A percentile compares a stretch with the other conserved stretches of the same genome.
Evolutionary conservation across 306 rosid species (phyloP).

Genomic region (Castanopsis chinensis): DNA sequence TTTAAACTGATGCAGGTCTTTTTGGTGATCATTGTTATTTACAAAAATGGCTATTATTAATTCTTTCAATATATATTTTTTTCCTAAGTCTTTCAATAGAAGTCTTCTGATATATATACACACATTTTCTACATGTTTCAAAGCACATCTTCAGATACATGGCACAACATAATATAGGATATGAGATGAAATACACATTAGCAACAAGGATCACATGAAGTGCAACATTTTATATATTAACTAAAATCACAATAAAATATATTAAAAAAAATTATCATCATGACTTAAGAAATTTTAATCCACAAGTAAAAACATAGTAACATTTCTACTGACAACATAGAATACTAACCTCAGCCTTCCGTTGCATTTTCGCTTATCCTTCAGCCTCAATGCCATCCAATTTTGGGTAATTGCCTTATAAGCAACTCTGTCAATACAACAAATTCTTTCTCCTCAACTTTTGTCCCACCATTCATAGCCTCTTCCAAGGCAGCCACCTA

Average conservation of each 20-base stretch:
- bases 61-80: no score
- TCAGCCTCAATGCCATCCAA: conserved; percentile 83
- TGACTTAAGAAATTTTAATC: neutral
- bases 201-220: neutral
- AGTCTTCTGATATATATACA: no score
- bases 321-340: conserved; percentile 1
- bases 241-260: neutral
- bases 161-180: neutral
- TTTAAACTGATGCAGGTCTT: neutral
- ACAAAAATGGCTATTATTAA: neutral
- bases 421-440: conserved; percentile 66
- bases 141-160: neutral
- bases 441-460: conserved; percentile 73
- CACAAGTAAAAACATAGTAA: neutral
- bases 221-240: neutral
- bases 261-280: neutral
- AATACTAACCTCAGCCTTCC: conserved; percentile 78
- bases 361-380: conserved; percentile 75
- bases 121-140: no score
- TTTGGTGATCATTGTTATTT: neutral
- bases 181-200: neutral
- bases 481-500: conserved; percentile 79
- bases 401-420: conserved; percentile 77
- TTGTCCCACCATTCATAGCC: conserved; percentile 65
- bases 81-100: no score